These are phyloP conservation scores for Septoria linicola DNA, from an alignment of 2,329 filamentous ascomycete species.

Conservation along the genomic window DNA sequence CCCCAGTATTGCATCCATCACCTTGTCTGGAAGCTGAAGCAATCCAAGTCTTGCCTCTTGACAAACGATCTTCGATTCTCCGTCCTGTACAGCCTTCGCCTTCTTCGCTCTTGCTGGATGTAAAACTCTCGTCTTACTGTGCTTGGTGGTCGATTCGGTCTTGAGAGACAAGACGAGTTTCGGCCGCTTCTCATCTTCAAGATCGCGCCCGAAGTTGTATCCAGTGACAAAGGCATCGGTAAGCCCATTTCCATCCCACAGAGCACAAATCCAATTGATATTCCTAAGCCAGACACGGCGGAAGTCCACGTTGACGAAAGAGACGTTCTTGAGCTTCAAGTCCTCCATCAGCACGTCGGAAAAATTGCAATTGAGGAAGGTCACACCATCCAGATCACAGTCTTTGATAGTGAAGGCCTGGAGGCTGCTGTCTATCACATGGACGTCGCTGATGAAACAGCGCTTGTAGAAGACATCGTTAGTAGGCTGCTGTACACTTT, in stretches of 20 bases:
- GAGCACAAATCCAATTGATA: slow-evolving; percentile 8
- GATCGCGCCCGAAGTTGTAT: slow-evolving; percentile 5
- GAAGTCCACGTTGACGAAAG: slow-evolving; percentile 12
- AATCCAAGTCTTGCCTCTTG: slow-evolving; percentile 1
- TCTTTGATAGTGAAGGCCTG: slow-evolving; percentile 10
- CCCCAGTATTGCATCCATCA: slow-evolving; percentile 12
- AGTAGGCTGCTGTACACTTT: background rate
- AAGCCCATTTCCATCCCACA: slow-evolving; percentile 8
- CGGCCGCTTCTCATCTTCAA: slow-evolving; percentile 8
- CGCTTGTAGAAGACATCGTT: slow-evolving; percentile 13
- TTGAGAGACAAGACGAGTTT: slow-evolving; percentile 1
- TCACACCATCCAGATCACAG: slow-evolving; percentile 10
- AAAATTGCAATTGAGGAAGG: slow-evolving; percentile 12
- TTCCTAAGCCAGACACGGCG: slow-evolving; percentile 7
- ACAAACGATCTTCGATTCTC: slow-evolving; percentile 7
- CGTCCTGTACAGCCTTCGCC: slow-evolving; percentile 2
- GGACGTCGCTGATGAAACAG: slow-evolving; percentile 14
- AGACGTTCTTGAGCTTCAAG: slow-evolving; percentile 16
- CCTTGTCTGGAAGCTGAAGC: slow-evolving; percentile 6
- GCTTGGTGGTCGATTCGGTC: background rate
- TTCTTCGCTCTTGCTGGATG: background rate
- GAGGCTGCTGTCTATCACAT: slow-evolving; percentile 10
- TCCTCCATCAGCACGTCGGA: slow-evolving; percentile 15
- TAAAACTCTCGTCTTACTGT: slow-evolving; percentile 7
- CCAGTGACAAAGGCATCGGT: slow-evolving; percentile 10